Evolutionary conservation across 129 eudicot species (phyloP), one percentile per base, ranked within the genome.

Genomic region (Centella asiatica): DNA sequence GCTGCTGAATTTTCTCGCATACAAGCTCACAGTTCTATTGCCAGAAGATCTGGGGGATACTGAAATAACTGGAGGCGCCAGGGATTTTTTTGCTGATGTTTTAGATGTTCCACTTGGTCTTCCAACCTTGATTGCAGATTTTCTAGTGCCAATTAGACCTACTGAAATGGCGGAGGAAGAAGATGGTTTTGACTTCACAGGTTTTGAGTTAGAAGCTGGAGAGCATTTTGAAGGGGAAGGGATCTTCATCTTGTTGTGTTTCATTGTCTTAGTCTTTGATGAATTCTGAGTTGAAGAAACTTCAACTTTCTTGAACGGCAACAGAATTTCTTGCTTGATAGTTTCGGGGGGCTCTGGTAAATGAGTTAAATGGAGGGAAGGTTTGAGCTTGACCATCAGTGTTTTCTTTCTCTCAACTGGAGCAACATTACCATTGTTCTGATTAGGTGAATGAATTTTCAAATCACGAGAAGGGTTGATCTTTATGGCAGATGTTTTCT

Each of bases 271-370:
- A 15, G 13, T 47, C n/a, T 34, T 27, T 63, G 63, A 72, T 49
- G 60, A 46, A 67, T 45, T 22, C 32, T 26, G 45, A 54, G 63
- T 63, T 25, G 37, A 40, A 42, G 73, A 45, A 37, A 51, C 73
- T 54, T 78, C 71, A 47, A 70, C 49, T 47, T 70, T 67, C 61
- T 64, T 68, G 46, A 77, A 65, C 15, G 78, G 58, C 27, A 77
- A 73, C 6, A 23, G 20, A 50, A 71, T 71, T 67, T 68, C 79
- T 45, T 60, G 68, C 71, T 79, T 85, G 69, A 70, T 47, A 58
- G 58, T 67, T 78, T 62, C 77, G 28, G 77, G 76, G 51, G 80
- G 61, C 46, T 78, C 69, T 24, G 66, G 49, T 22, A 63, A 72
- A 45, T 55, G 26, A 26, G 42, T 20, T 68, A 39, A 25, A 36